Evolutionary conservation across 1,284 basidiomycete genomes (phyloP), one percentile per base, ranked within the genome.

Genomic region (Heterobasidion irregulare): DNA sequence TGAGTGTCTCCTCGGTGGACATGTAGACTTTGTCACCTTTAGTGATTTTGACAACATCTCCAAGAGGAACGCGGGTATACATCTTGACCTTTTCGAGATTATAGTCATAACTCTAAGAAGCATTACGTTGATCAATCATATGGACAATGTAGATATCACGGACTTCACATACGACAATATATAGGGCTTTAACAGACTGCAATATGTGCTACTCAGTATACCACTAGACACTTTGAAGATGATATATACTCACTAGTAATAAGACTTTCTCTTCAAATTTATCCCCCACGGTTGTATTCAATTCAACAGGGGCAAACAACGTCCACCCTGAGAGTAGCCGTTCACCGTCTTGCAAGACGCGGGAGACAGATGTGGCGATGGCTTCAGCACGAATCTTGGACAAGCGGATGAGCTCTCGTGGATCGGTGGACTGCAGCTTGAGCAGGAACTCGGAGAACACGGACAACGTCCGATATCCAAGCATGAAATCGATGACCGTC

Each of bases 261-360:
- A 98, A 62, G 2, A 98, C 84, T 68, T 98, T 98, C 75, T 98
- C 95, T 70, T 97, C 94, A 61, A 90, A 92, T 64, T 83, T 87
- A 53, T 86, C 77, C 18, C 82, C 82, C n/a, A 87, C 70, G 66
- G 75, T 87, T 45, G 75, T 73, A 64, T 91, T 90, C 47, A 91
- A 66, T 57, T 89, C 83, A 59, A 84, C 79, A 0, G 96, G 95
- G 0, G 92, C 84, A 63, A 98, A 85, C 19, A 98, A 68, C 0
- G 94, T 98, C 95, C 96, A 98, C 1, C 93, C 96, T 2, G 81
- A 86, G 3, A 94, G 65, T 43, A 92, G 70, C 5, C 79, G 73
- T 66, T 98, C 96, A 18, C 86, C 91, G 60, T 94, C 92, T 7
- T 78, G 73, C 9, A 98, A 69, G 9, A 96, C 88, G 16, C 91